A percentile compares a stretch with the other conserved stretches of the same genome.
Conservation (phyloP, 176 grass and related monocot genomes). For the Oryza longistaminata region DNA sequence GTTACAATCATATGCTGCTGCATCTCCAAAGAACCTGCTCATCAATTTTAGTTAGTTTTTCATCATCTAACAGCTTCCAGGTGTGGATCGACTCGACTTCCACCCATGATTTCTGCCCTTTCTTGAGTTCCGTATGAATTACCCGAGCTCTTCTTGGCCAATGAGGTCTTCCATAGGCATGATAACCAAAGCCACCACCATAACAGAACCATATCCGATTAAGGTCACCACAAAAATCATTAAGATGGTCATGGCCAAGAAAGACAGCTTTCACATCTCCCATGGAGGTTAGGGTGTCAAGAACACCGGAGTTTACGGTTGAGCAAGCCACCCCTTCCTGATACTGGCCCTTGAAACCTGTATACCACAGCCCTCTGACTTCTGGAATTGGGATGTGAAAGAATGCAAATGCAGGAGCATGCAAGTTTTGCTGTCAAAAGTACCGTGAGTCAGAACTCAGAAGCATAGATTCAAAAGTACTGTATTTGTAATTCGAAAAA, state of each 20-base stretch:
- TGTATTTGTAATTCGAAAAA: neutral
- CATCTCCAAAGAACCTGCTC: constrained; percentile 77
- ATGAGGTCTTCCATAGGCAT: constrained; percentile 72
- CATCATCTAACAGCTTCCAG: constrained; percentile 82
- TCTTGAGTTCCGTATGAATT: constrained; percentile 50
- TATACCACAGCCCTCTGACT: constrained; percentile 66
- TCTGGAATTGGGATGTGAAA: constrained; percentile 96
- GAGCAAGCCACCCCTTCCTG: constrained; percentile 89
- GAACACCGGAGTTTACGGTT: constrained; percentile 67
- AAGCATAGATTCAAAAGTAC: neutral
- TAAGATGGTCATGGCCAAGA: constrained; percentile 93
- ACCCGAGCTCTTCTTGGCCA: constrained; percentile 85
- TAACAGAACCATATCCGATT: constrained; percentile 86
- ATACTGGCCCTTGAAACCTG: constrained; percentile 67
- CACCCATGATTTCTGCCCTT: constrained; percentile 56
- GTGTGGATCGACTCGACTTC: constrained; percentile 63
- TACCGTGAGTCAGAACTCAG: neutral
- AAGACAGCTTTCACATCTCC: constrained; percentile 90
- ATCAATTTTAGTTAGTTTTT: constrained; percentile 68
- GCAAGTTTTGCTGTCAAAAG: constrained; percentile 46
- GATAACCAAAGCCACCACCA: constrained; percentile 92
- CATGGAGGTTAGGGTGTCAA: constrained; percentile 56
- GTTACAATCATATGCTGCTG: neutral
- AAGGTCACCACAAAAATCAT: constrained; percentile 83
- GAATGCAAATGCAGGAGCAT: constrained; percentile 61